These are phyloP conservation scores for Aciculosporium take DNA, from an alignment of 2,329 filamentous ascomycete species.

Conservation along the genomic window DNA sequence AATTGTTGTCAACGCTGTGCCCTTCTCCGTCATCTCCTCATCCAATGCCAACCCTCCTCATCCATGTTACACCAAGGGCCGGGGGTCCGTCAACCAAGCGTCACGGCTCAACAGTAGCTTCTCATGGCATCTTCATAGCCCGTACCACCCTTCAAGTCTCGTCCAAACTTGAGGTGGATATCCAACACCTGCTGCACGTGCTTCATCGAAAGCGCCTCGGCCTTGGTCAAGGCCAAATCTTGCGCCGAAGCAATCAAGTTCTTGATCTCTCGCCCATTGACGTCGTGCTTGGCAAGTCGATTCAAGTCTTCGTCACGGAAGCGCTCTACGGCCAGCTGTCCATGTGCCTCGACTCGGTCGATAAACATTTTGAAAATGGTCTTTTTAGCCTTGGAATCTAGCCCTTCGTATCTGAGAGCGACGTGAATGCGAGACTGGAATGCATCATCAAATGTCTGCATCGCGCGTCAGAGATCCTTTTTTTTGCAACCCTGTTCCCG, in stretches of 20 bases:
- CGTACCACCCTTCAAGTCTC: constrained; percentile 65
- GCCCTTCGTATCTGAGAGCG: constrained; percentile 63
- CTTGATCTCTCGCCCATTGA: constrained; percentile 62
- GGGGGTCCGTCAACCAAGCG: neutral
- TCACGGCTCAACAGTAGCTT: constrained; percentile 45
- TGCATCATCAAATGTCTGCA: constrained; percentile 70
- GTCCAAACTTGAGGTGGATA: constrained; percentile 68
- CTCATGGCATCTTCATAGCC: constrained; percentile 77
- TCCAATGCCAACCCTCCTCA: neutral
- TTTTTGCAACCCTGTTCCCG: neutral
- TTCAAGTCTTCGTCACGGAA: constrained; percentile 57
- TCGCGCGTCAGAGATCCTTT: constrained; percentile 4
- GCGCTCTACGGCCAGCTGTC: constrained; percentile 43
- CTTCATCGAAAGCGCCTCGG: constrained; percentile 55
- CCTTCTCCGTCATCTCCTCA: neutral
- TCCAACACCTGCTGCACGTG: constrained; percentile 76
- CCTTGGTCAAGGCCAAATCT: constrained; percentile 64
- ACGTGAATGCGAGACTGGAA: constrained; percentile 84
- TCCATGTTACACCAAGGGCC: neutral
- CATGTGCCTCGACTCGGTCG: constrained; percentile 51
- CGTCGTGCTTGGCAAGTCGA: constrained; percentile 49
- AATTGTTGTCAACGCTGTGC: neutral
- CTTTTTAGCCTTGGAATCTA: constrained; percentile 58
- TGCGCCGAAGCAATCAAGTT: constrained; percentile 76
- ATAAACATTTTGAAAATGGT: constrained; percentile 78